These are phyloP conservation scores for Nidularia pulvinata DNA, from an alignment of 768 basidiomycete species.

Conservation along the genomic window DNA sequence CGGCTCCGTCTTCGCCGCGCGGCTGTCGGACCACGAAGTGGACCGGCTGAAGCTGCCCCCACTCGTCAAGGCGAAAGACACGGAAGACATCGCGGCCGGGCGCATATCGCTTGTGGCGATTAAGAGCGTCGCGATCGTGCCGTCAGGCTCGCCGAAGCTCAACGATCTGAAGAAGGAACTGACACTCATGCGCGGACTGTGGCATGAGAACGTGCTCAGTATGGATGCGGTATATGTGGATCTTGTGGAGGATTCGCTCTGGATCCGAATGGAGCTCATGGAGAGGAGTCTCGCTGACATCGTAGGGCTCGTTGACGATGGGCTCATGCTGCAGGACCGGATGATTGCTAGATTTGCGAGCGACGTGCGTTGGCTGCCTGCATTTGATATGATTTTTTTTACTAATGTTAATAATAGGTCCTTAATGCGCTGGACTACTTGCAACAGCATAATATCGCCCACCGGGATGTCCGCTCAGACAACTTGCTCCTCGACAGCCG, in stretches of 20 bases:
- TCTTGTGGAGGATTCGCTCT: conserved; percentile 63
- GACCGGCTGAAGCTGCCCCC: conserved; percentile 38
- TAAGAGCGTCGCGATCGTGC: conserved; percentile 67
- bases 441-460: conserved; percentile 66
- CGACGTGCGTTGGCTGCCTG: conserved; percentile 55
- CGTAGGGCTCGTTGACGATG: conserved; percentile 59
- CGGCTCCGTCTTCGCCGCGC: conserved; percentile 63
- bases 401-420: conserved; percentile 35
- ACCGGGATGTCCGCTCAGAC: conserved; percentile 85
- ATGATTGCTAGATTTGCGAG: conserved; percentile 73
- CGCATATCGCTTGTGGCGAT: conserved; percentile 63
- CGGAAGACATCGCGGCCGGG: conserved; percentile 26
- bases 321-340: conserved; percentile 65
- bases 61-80: conserved; percentile 33
- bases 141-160: conserved; percentile 61
- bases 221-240: conserved; percentile 76
- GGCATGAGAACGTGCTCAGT: conserved; percentile 61
- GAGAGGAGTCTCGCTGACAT: conserved; percentile 86
- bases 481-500: conserved; percentile 71
- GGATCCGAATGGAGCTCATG: conserved; percentile 93
- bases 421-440: conserved; percentile 68
- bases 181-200: conserved; percentile 50
- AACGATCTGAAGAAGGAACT: conserved; percentile 64
- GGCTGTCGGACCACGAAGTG: conserved; percentile 25
- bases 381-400: conserved; percentile 5